These are phyloP conservation scores for Eurotiales sp. DNA, from an alignment of 2,329 filamentous ascomycete species.

Conservation along the genomic window DNA sequence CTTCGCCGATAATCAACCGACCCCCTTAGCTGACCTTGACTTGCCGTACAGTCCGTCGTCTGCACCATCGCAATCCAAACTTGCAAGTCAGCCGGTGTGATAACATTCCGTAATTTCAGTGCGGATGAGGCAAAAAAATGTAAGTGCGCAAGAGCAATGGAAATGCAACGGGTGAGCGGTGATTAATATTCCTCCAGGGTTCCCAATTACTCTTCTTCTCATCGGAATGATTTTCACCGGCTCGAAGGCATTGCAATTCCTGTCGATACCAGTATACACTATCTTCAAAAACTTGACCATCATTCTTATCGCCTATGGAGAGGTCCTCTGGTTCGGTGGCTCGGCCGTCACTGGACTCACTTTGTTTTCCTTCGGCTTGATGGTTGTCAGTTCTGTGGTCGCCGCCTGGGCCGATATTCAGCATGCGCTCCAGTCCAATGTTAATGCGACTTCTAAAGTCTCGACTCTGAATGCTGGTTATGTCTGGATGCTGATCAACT, in stretches of 20 bases:
- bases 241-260: constrained; percentile 90
- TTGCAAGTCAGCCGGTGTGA: constrained; percentile 77
- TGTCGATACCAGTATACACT: constrained; percentile 97
- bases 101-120: constrained; percentile 82
- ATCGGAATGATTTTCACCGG: constrained; percentile 99
- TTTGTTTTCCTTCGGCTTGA: constrained; percentile 89
- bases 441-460: constrained; percentile 68
- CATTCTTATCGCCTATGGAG: constrained; percentile 96
- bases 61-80: constrained; percentile 80
- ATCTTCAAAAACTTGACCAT: constrained; percentile 99
- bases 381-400: constrained; percentile 91
- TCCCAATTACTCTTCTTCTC: constrained; percentile 89
- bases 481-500: constrained; percentile 97
- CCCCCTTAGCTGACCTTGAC: constrained; percentile 12
- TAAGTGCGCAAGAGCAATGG: constrained; percentile 44
- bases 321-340: constrained; percentile 97
- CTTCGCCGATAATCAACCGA: background rate
- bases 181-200: constrained; percentile 59
- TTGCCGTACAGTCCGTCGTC: constrained; percentile 66
- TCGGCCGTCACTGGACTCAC: constrained; percentile 75
- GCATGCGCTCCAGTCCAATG: constrained; percentile 67
- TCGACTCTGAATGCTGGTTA: constrained; percentile 93
- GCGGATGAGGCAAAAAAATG: constrained; percentile 87
- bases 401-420: constrained; percentile 97
- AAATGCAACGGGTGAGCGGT: background rate